Conservation (phyloP, 2,329 filamentous ascomycete genomes). For the Emmonsia crescens region DNA sequence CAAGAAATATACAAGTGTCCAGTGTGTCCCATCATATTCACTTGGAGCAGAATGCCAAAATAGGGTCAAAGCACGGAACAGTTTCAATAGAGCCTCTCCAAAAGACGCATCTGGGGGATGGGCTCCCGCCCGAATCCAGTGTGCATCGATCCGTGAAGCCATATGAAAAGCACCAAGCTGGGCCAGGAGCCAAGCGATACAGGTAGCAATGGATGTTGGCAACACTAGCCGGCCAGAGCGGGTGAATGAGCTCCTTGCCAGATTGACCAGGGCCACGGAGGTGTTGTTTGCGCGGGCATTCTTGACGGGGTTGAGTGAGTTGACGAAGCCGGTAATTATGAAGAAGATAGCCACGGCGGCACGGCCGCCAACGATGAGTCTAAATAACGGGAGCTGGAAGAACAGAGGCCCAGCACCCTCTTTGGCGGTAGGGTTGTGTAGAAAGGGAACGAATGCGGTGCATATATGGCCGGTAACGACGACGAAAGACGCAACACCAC, state of each 20-base stretch:
- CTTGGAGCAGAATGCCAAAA: conserved; percentile 31
- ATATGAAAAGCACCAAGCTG: conserved; percentile 17
- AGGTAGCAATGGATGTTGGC: conserved; percentile 16
- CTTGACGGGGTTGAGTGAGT: conserved; percentile 19
- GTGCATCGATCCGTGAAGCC: conserved; percentile 15
- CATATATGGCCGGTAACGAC: conserved; percentile 35
- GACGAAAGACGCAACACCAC: conserved; percentile 33
- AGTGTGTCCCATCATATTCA: conserved; percentile 34
- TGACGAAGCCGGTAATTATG: conserved; percentile 23
- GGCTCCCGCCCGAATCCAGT: conserved; percentile 17
- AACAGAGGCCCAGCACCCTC: conserved; percentile 13
- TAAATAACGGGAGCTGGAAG: conserved; percentile 20
- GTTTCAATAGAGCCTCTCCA: conserved; percentile 9
- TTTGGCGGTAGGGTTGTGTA: conserved; percentile 25
- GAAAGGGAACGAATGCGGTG: conserved; percentile 31
- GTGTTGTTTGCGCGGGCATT: conserved; percentile 16
- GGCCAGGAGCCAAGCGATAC: conserved; percentile 18
- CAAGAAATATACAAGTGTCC: conserved; percentile 34
- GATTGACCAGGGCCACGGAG: conserved; percentile 14
- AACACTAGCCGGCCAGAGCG: conserved; percentile 17
- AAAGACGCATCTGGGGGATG: conserved; percentile 11
- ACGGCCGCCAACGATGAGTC: conserved; percentile 18
- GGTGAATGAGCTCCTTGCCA: conserved; percentile 17
- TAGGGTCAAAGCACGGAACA: conserved; percentile 14
- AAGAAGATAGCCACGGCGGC: conserved; percentile 21